Evolutionary conservation across 495 filamentous ascomycete genomes (phyloP).

Genomic region (Aspergillus wentii): DNA sequence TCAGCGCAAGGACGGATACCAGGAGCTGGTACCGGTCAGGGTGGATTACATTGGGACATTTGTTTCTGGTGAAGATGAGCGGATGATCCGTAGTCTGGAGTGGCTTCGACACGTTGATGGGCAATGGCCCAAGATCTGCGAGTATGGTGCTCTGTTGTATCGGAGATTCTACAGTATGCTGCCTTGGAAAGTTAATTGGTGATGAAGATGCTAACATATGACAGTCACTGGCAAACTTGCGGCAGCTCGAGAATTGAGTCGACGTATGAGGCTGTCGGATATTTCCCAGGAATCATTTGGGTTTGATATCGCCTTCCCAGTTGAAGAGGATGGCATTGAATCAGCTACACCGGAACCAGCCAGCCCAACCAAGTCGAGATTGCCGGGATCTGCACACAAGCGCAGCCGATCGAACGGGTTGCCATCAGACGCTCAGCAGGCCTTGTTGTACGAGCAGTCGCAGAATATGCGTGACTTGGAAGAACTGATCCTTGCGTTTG

Average conservation of each 20-base stretch:
- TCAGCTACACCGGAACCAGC: constrained; percentile 18
- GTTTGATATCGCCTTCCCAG: constrained; percentile 30
- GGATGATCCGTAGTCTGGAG: constrained; percentile 73
- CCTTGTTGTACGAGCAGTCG: constrained; percentile 45
- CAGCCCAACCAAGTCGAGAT: constrained; percentile 30
- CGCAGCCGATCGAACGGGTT: constrained; percentile 13
- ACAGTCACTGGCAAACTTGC: constrained; percentile 45
- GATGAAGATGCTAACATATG: constrained; percentile 4
- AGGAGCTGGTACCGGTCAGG: constrained; percentile 38
- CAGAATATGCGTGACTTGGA: constrained; percentile 71
- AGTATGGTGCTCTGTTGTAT: constrained; percentile 62
- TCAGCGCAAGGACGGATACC: constrained; percentile 26
- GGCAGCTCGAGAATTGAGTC: constrained; percentile 60
- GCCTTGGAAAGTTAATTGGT: background rate
- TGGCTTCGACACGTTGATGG: constrained; percentile 75
- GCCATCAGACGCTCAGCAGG: constrained; percentile 9
- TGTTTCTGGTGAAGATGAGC: constrained; percentile 56
- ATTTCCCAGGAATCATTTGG: constrained; percentile 40
- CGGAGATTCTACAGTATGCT: constrained; percentile 45
- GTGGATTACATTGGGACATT: constrained; percentile 63
- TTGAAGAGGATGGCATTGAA: constrained; percentile 16
- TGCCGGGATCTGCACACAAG: constrained; percentile 14
- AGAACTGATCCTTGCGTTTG: constrained; percentile 59
- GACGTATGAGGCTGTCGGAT: constrained; percentile 35
- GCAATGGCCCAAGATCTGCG: constrained; percentile 67